Evolutionary conservation across 2,329 filamentous ascomycete genomes (phyloP).

Genomic region (Fusarium paranaense): DNA sequence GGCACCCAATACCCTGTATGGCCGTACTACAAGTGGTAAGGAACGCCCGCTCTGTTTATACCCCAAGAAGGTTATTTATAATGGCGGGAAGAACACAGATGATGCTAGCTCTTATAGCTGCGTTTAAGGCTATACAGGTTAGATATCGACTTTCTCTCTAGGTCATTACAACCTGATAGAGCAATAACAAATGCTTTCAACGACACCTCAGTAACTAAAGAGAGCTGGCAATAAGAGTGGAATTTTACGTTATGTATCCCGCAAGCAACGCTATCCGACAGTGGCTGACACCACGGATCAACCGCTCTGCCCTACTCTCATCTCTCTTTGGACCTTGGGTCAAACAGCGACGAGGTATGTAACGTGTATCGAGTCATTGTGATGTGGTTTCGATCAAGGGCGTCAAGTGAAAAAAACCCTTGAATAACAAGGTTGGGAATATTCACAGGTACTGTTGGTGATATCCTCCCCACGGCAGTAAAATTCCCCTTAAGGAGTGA

Average conservation of each 20-base stretch:
- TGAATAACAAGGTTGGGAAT: background rate
- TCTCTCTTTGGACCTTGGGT: background rate
- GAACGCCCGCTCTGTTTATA: background rate
- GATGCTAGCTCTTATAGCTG: background rate
- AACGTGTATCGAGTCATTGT: background rate
- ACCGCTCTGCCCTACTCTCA: background rate
- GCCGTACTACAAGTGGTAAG: background rate
- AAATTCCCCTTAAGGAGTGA: background rate
- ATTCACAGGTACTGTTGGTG: background rate
- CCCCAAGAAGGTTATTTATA: background rate
- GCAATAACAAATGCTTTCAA: too few species aligned
- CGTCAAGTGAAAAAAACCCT: background rate
- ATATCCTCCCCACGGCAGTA: background rate
- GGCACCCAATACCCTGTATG: background rate
- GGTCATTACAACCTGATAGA: too few species aligned
- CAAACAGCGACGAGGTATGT: background rate
- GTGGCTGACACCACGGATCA: background rate
- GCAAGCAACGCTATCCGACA: background rate
- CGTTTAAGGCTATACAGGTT: background rate
- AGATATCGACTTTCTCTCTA: background rate
- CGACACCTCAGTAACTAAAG: too few species aligned
- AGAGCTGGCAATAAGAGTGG: too few species aligned
- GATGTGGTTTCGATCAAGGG: background rate
- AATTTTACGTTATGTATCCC: background rate
- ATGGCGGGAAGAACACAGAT: background rate